Base-by-base conservation (phyloP, 768 basidiomycete genomes). In the Neoboletus brunneissimus region DNA sequence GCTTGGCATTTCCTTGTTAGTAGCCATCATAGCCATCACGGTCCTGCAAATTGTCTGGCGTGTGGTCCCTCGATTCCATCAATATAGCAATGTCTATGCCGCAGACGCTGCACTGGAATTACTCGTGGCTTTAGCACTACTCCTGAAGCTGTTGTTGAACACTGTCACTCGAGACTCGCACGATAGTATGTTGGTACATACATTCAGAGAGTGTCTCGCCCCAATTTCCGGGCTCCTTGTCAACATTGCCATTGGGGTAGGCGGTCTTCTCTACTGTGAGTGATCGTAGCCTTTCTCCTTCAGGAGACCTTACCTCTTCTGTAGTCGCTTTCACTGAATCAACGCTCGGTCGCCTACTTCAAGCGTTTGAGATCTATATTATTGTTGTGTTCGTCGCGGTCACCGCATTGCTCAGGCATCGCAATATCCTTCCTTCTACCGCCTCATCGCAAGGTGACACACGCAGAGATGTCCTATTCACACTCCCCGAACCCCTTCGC, bases 251-350 rank as follows among this genome's bases (percentile, higher is more conserved):
- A 67, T 87, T 38, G 83, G 79, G 12, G 67, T 86, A 22, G 86
- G 83, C 20, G 81, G 84, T 58, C 70, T 88, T 37, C 61, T 81
- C 27, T 59, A 64, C 37, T 83, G 89, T 90, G 64, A 74, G 88
- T 79, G 16, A 38, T 50, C 40, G 12, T 31, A n/a, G 12, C 13
- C 40, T 37, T 46, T 38, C 38, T 44, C 32, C 15, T 47, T 58
- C 44, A 53, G 22, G 37, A 38, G 25, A 42, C 41, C 57, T 68
- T 42, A 67, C 32, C 43, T 37, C 4, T 49, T 51, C 41, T 22
- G 35, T 60, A 89, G 88, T 86, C 67, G 72, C 76, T 51, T 89
- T 90, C 64, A 81, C 88, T 3, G 89, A 91, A 71, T 81, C 81
- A 7, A 76, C 77, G 11, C 72, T 87, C 1, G 89, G 89, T n/a